Evolutionary conservation across 805 yeast genomes (phyloP), one percentile per base, ranked within the genome.

Genomic region (Metschnikowia gelsemii): DNA sequence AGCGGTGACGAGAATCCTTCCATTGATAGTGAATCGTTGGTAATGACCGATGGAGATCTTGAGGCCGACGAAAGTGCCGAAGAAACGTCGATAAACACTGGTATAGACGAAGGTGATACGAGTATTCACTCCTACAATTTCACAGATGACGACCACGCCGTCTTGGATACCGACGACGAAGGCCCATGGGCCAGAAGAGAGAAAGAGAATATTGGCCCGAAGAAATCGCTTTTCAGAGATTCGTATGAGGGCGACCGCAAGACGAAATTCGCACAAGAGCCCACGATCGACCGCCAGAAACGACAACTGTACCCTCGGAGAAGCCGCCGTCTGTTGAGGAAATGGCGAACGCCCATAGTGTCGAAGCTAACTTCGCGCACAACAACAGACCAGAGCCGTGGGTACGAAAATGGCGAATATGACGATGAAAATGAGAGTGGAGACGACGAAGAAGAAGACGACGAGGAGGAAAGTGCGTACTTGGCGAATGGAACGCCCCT

Each of bases 391-490:
- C 32, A 27, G 17, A 43, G 50, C 5, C 45, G 38, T 36, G 40
- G 28, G 12, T 38, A 36, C 31, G 50, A 43, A 22, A 60, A 51
- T 14, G 60, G 49, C 5, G 40, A 12, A 2, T 43, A 43, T 16
- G 53, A 48, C n/a, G 59, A 55, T 24, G 55, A 49, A 5, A 51
- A 49, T 4, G 57, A 48, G 12, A 46, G 35, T 23, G 46, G 22
- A 12, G 33, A 30, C 27, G 60, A 51, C 19, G 60, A 49, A 16
- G 38, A 14, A 2, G 43, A 43, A 16, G 51, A 46, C 11, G 56
- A 55, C 30, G 55, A 48, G 6, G 49, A 47, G 5, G 56, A 46
- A 8, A 49, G 33, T 27, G 46, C 13, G n/a, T n/a, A 24, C 18
- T 8, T 3, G 3, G n/a, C 24, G 19, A 46, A 41, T 19, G 52